Evolutionary conservation across 768 basidiomycete species (phyloP), one percentile per base, ranked within the genome.

Genomic region (Suillus cothurnatus): DNA sequence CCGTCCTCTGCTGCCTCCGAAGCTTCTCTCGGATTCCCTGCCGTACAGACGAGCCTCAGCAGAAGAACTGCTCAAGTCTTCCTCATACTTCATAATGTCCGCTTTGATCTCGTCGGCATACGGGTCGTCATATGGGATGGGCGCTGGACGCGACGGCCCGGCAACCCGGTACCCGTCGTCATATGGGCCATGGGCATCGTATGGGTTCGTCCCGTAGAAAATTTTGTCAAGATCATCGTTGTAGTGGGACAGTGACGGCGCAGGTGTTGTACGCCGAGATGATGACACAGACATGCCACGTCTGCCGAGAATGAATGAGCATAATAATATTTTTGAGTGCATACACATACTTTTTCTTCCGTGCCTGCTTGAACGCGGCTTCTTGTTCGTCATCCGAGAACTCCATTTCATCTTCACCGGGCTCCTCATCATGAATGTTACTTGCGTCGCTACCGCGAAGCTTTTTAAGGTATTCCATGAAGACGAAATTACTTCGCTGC

Each of bases 361-460:
- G 71, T 58, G 80, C 80, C 59, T 80, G 80, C 78, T 85, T 92
- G 72, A 89, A 84, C 34, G 87, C 88, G 21, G 87, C 86, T 75
- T 99, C 97, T 62, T 89, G 84, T 74, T 99, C 97, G 69, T 99
- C 97, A 69, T 99, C 97, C 4, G 93, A 95, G 77, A 96, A 99
- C 73, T 99, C 97, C 36, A 93, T 72, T 72, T 98, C 97, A 63
- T 94, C 86, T 23, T 93, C 95, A 2, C 82, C 92, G 3, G 93
- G 90, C 74, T 99, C 97, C 77, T 99, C 97, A 72, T 99, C 97
- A 69, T 95, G 88, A 12, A 95, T 82, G 73, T 98, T 99, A 71
- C 92, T 94, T 26, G 97, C 97, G 70, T 99, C 97, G 68, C 93
- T 95, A 49, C 96, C 97, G 73, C 89, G 95, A 67, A 87, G 74